Conservation (phyloP, 495 filamentous ascomycete genomes). For the Penicillium coprophilum region DNA sequence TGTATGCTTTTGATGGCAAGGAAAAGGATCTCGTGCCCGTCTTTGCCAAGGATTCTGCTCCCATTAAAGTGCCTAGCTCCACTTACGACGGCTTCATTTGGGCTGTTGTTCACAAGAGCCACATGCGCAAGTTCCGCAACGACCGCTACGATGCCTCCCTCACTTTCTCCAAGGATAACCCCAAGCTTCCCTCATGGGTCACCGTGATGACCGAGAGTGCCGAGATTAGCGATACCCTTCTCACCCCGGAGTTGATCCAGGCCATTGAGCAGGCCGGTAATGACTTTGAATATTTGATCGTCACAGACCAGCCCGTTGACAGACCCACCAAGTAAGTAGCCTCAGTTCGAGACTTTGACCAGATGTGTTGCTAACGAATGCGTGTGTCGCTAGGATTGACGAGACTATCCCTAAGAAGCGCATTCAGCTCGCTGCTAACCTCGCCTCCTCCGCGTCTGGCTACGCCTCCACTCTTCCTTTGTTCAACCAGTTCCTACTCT, state of each 20-base stretch:
- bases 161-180: conserved; percentile 85
- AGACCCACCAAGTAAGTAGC: conserved; percentile 77
- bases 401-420: conserved; percentile 86
- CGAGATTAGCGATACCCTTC: conserved; percentile 84
- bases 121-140: conserved; percentile 84
- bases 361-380: conserved; percentile 9
- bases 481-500: conserved; percentile 78
- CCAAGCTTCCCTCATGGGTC: conserved; percentile 86
- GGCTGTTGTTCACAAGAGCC: conserved; percentile 91
- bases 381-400: conserved; percentile 60
- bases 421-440: conserved; percentile 68
- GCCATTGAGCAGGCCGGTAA: conserved; percentile 81
- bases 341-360: neutral
- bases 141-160: conserved; percentile 94
- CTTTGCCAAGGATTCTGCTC: conserved; percentile 47
- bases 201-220: conserved; percentile 96
- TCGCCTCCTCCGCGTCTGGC: conserved; percentile 58
- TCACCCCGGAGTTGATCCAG: conserved; percentile 80
- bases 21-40: conserved; percentile 74
- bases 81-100: conserved; percentile 88
- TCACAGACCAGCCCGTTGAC: conserved; percentile 87
- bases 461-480: conserved; percentile 71
- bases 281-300: conserved; percentile 80
- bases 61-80: conserved; percentile 63
- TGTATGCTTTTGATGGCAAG: conserved; percentile 88